Conservation (phyloP, 345 rosid genomes). For the Lepidium didymum region DNA sequence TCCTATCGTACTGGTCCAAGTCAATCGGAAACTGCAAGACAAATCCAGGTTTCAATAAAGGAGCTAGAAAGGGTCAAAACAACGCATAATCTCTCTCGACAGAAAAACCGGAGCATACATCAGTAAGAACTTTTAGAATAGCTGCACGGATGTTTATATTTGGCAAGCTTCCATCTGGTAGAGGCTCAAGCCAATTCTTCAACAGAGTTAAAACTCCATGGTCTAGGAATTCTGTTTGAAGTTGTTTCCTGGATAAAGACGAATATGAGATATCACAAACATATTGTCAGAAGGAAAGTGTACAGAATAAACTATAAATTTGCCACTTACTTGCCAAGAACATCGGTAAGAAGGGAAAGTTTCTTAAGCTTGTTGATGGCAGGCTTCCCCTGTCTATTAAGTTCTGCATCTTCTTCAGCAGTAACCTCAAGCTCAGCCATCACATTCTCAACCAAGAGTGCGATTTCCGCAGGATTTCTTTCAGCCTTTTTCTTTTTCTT, state of each 20-base stretch:
- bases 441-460: slow-evolving; percentile 75
- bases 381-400: slow-evolving; percentile 78
- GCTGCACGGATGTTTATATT: slow-evolving; percentile 93
- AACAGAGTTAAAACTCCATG: slow-evolving; percentile 84
- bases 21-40: slow-evolving; percentile 78
- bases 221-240: slow-evolving; percentile 89
- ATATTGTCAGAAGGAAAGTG: background rate
- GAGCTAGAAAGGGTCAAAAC: slow-evolving; percentile 3
- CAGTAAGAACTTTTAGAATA: slow-evolving; percentile 64
- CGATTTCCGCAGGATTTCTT: slow-evolving; percentile 89
- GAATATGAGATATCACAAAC: background rate
- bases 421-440: slow-evolving; percentile 98
- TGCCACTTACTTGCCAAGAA: slow-evolving; percentile 79
- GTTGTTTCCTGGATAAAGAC: slow-evolving; percentile 70
- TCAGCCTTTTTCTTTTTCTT: slow-evolving; percentile 78
- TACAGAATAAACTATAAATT: background rate
- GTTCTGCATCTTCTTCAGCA: slow-evolving; percentile 90
- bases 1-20: slow-evolving; percentile 89
- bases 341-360: slow-evolving; percentile 81
- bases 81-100: background rate
- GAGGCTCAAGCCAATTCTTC: slow-evolving; percentile 98
- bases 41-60: background rate
- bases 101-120: slow-evolving; percentile 38
- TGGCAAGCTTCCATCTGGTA: slow-evolving; percentile 97
- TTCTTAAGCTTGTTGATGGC: slow-evolving; percentile 91